phyloP scores from a whole-genome alignment of 805 yeast genomes.

The Saturnispora quitensis region DNA sequence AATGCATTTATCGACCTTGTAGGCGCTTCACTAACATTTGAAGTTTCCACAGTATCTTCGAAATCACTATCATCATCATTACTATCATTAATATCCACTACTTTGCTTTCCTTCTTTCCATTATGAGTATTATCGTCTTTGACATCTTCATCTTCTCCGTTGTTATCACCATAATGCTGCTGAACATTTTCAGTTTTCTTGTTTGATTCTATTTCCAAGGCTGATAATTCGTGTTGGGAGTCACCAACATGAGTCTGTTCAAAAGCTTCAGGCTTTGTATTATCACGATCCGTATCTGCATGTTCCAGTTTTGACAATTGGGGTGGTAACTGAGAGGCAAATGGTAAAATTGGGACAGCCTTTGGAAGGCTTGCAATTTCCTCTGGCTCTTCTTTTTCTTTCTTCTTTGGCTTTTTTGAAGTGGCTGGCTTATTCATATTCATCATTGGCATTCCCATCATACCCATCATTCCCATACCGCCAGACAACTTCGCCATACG shows the following conservation, averaged over 20 bases:
- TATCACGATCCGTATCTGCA: constrained; percentile 3
- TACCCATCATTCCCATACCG: constrained; percentile 70
- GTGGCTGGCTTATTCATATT: constrained; percentile 18
- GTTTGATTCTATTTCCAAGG: not conserved
- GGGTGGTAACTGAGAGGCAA: constrained; percentile 25
- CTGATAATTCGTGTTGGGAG: not conserved
- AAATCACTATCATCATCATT: not conserved
- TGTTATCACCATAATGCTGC: not conserved
- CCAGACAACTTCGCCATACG: constrained; percentile 96
- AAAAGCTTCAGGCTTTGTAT: not conserved
- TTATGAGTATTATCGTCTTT: not conserved
- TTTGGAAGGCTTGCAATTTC: constrained; percentile 21
- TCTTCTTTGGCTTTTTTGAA: constrained; percentile 21
- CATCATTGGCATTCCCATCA: constrained; percentile 43
- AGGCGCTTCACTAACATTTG: not conserved
- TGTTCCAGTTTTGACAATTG: not conserved
- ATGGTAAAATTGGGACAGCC: constrained; percentile 48
- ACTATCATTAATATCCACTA: not conserved
- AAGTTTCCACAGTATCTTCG: not conserved
- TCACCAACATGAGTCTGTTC: constrained; percentile 17
- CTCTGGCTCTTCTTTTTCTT: constrained; percentile 16
- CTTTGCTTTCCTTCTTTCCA: not conserved
- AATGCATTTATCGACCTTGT: not conserved
- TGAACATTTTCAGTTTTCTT: not conserved
- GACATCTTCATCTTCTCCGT: not conserved